Conservation (phyloP, 257 asterid species). For the Salvia hispanica region DNA sequence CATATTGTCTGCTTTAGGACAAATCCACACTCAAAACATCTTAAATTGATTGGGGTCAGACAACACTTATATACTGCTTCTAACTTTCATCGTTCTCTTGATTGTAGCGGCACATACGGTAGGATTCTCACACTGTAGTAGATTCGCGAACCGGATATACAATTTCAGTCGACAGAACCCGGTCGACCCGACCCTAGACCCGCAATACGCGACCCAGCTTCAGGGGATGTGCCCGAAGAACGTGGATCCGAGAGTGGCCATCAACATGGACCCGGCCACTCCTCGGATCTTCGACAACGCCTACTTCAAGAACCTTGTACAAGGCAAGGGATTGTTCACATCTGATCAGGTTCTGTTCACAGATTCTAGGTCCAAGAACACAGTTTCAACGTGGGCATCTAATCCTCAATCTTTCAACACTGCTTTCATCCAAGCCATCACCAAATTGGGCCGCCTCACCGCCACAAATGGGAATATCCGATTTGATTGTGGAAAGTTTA, state of each 20-base stretch:
- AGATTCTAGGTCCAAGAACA: constrained; percentile 51
- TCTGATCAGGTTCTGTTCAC: constrained; percentile 78
- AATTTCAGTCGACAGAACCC: constrained; percentile 49
- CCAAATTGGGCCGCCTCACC: constrained; percentile 76
- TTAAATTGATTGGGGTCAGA: too few species aligned
- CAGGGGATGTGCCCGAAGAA: constrained; percentile 57
- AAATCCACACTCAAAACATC: too few species aligned
- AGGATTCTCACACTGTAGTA: constrained; percentile 81
- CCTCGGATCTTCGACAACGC: constrained; percentile 67
- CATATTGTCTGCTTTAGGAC: too few species aligned
- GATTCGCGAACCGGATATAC: constrained; percentile 61
- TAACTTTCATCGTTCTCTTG: not conserved
- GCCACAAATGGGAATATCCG: constrained; percentile 70
- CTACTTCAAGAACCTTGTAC: constrained; percentile 58
- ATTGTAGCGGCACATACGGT: constrained; percentile 66
- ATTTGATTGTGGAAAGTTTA: constrained; percentile 66
- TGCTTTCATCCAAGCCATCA: constrained; percentile 57
- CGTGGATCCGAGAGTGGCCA: constrained; percentile 61
- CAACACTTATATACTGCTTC: too few species aligned
- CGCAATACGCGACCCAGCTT: constrained; percentile 52
- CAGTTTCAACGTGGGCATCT: constrained; percentile 59
- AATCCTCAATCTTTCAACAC: constrained; percentile 44
- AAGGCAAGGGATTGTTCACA: constrained; percentile 77
- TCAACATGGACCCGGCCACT: constrained; percentile 75
- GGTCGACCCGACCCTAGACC: constrained; percentile 72